phyloP scores from a whole-genome alignment of 1,284 basidiomycete genomes.

The Pholiota adiposa region DNA sequence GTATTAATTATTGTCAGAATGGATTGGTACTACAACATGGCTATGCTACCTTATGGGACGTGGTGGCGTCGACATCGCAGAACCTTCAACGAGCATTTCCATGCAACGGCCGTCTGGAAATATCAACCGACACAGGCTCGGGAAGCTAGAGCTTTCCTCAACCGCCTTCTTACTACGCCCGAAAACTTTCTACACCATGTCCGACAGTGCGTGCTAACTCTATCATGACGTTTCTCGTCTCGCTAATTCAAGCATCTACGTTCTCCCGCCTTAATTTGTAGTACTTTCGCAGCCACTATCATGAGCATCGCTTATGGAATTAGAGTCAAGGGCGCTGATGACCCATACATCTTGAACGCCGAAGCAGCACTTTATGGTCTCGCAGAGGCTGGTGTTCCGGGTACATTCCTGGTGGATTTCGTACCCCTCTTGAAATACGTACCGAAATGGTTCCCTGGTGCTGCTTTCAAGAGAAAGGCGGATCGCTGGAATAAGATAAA shows the following conservation, averaged over 20 bases:
- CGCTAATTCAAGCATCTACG: not conserved
- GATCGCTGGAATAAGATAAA: constrained; percentile 21
- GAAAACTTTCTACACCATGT: constrained; percentile 26
- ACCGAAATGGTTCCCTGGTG: constrained; percentile 34
- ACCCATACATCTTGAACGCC: constrained; percentile 24
- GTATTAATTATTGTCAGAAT: constrained; percentile 23
- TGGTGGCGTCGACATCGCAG: constrained; percentile 33
- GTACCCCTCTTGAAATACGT: constrained; percentile 28
- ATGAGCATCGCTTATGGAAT: constrained; percentile 28
- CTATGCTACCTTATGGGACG: constrained; percentile 30
- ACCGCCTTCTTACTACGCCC: constrained; percentile 21
- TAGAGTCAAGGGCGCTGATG: constrained; percentile 22
- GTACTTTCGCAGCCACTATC: constrained; percentile 25
- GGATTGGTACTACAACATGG: constrained; percentile 30
- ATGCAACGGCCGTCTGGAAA: constrained; percentile 20
- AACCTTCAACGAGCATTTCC: constrained; percentile 34
- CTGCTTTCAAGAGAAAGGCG: constrained; percentile 30
- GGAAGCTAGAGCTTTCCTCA: constrained; percentile 23
- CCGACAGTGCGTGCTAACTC: constrained; percentile 19
- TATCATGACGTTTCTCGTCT: not conserved
- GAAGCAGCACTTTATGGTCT: constrained; percentile 23
- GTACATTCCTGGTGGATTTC: constrained; percentile 26
- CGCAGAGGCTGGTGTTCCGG: constrained; percentile 21
- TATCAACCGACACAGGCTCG: constrained; percentile 27
- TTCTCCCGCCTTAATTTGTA: constrained; percentile 6